phyloP scores from a whole-genome alignment of 2,329 filamentous ascomycete species.

The Fonsecaea monophora region DNA sequence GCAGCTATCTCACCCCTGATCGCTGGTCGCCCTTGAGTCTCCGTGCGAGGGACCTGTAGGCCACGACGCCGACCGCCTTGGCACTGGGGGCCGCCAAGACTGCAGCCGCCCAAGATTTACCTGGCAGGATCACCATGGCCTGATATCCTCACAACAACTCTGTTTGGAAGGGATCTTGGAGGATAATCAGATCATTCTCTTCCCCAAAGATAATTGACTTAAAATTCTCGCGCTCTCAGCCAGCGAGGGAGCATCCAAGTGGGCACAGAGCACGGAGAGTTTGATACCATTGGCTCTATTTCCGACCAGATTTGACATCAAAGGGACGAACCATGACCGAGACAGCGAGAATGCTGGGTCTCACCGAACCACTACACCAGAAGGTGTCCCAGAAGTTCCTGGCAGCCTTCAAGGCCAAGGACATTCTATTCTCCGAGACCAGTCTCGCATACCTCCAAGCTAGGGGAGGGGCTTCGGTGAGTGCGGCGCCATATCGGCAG shows the following conservation, averaged over 20 bases:
- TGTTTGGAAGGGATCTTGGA: neutral
- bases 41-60: no score
- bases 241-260: neutral
- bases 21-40: no score
- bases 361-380: slow-evolving; percentile 29
- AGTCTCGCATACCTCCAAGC: slow-evolving; percentile 32
- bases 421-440: slow-evolving; percentile 40
- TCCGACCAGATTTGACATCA: neutral
- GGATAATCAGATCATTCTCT: neutral
- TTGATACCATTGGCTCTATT: neutral
- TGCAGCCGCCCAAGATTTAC: neutral
- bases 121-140: neutral
- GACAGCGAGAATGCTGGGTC: slow-evolving; percentile 23
- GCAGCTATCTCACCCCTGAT: no score
- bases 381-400: slow-evolving; percentile 35
- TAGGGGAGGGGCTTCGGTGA: slow-evolving; percentile 32
- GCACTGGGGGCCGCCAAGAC: neutral
- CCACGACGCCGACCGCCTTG: no score
- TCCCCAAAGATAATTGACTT: neutral
- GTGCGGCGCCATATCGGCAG: slow-evolving; percentile 1
- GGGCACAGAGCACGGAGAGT: neutral
- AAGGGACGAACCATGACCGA: slow-evolving; percentile 25
- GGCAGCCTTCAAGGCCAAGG: slow-evolving; percentile 30
- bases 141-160: neutral
- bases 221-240: neutral